Evolutionary conservation across 257 asterid genomes (phyloP).

Genomic region (Phtheirospermum japonicum): DNA sequence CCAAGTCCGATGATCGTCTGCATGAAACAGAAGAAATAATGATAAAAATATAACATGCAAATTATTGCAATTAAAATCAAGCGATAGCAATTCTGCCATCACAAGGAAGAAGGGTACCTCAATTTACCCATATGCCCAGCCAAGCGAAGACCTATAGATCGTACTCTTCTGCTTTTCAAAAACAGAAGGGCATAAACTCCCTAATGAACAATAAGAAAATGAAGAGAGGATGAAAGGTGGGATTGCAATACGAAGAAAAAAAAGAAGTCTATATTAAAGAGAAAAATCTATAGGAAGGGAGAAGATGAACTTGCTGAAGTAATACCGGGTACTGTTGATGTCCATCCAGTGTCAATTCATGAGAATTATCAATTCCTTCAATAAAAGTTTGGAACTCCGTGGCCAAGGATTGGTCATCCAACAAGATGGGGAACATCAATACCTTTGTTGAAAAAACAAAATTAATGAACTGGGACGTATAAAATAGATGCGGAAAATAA

Average conservation of each 20-base stretch:
- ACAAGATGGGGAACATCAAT: conserved; percentile 76
- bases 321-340: conserved; percentile 91
- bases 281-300: conserved; percentile 10
- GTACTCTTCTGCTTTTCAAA: conserved; percentile 78
- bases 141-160: conserved; percentile 86
- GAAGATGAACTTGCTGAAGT: conserved; percentile 25
- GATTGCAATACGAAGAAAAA: conserved; percentile 7
- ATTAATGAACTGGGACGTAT: conserved; percentile 16
- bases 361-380: conserved; percentile 84
- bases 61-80: conserved; percentile 18
- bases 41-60: conserved; percentile 1
- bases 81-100: conserved; percentile 11
- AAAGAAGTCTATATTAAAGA: conserved; percentile 11
- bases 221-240: conserved; percentile 17
- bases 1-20: conserved; percentile 76
- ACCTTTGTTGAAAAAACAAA: conserved; percentile 44
- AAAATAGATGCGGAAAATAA: conserved; percentile 20
- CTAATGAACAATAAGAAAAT: conserved; percentile 37
- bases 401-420: conserved; percentile 76
- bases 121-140: conserved; percentile 88
- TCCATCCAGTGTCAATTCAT: conserved; percentile 83
- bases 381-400: conserved; percentile 73
- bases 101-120: conserved; percentile 48
- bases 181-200: conserved; percentile 92
- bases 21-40: conserved; percentile 26